A percentile compares a stretch with the other conserved stretches of the same genome.
Evolutionary conservation across 805 yeast genomes (phyloP).

Genomic region (Vanderwaltozyma tropicalis): DNA sequence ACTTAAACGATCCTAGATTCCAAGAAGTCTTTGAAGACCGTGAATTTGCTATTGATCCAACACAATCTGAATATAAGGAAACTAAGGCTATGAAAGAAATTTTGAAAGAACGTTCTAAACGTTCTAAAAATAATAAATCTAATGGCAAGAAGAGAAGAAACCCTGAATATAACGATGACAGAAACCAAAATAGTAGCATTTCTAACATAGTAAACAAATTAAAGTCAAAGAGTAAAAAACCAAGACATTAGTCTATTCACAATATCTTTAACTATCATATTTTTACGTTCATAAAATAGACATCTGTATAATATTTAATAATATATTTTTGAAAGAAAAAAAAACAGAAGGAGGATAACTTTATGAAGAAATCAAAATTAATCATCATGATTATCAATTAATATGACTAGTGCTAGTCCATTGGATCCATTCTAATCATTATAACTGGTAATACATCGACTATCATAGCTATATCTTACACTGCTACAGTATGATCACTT

Average conservation of each 20-base stretch:
- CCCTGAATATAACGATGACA: conserved; percentile 2
- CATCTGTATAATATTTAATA: background rate
- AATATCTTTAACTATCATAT: too few relatives aligned
- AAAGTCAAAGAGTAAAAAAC: conserved; percentile 32
- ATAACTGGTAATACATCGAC: too few relatives aligned
- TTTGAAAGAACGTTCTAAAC: conserved; percentile 61
- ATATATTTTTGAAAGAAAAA: too few relatives aligned
- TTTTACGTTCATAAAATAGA: too few relatives aligned
- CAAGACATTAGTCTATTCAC: conserved; percentile 1
- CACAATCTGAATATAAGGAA: conserved; percentile 79
- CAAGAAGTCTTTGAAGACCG: conserved; percentile 73
- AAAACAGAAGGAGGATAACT: too few relatives aligned
- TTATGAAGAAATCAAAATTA: too few relatives aligned
- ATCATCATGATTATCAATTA: too few relatives aligned
- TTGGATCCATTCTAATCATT: too few relatives aligned
- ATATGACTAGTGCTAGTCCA: too few relatives aligned
- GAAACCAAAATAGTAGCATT: conserved; percentile 8
- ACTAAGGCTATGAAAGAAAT: conserved; percentile 81
- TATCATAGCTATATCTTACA: too few relatives aligned
- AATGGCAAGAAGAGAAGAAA: conserved; percentile 14
- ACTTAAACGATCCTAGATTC: conserved; percentile 78
- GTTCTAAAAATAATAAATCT: conserved; percentile 26
- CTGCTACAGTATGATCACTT: too few relatives aligned
- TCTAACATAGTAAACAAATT: conserved; percentile 38
- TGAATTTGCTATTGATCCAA: conserved; percentile 90